A percentile compares a stretch with the other conserved stretches of the same genome.
Conservation (phyloP, 2,329 filamentous ascomycete species). For the Capronia epimyces region DNA sequence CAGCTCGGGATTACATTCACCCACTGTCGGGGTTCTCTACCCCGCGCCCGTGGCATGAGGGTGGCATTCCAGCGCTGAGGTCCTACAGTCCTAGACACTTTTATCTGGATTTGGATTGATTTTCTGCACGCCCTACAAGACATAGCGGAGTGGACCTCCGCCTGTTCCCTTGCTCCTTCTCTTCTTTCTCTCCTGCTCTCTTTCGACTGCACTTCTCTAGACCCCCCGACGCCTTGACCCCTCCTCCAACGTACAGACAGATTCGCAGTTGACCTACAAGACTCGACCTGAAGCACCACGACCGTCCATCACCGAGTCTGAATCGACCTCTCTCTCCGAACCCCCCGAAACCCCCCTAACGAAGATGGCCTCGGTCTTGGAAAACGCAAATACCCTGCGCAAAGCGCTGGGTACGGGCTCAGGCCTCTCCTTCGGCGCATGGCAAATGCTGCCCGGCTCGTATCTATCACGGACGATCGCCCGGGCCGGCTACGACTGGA, state of each 20-base stretch:
- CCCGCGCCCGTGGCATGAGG: neutral
- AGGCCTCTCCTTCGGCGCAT: constrained; percentile 50
- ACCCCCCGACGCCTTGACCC: neutral
- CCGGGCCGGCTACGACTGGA: constrained; percentile 50
- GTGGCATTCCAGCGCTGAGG: too few species aligned
- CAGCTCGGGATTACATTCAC: neutral
- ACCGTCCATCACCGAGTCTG: neutral
- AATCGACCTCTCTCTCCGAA: neutral
- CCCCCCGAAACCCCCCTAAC: neutral
- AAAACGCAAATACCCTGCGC: constrained; percentile 51
- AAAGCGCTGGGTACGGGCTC: constrained; percentile 46
- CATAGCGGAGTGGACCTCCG: too few species aligned
- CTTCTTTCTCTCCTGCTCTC: neutral
- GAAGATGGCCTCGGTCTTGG: constrained; percentile 38
- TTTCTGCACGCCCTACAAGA: neutral
- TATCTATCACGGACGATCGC: constrained; percentile 52
- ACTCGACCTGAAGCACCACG: too few species aligned
- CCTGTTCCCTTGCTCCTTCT: neutral
- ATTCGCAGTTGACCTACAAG: too few species aligned
- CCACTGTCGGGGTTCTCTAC: neutral
- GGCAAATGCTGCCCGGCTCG: constrained; percentile 55
- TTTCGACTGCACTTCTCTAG: neutral
- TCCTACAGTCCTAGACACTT: too few species aligned
- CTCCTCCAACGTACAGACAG: too few species aligned
- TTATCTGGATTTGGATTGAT: too few species aligned